These are phyloP conservation scores for Drechslerella dactyloides DNA, from an alignment of 2,329 filamentous ascomycete species.

Conservation along the genomic window DNA sequence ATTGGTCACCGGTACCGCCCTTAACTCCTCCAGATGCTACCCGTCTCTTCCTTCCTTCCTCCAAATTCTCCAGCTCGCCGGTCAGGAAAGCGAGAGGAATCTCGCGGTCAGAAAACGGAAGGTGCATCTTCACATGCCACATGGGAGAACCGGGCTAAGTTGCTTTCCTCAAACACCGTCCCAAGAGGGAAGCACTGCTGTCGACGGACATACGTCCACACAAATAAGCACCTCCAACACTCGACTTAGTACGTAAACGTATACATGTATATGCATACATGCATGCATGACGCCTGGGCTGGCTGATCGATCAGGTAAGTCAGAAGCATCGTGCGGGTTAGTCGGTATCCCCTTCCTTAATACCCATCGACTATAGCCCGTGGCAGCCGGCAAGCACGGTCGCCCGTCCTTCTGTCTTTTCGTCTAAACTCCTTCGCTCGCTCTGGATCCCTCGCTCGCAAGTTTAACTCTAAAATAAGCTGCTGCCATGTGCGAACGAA, in stretches of 20 bases:
- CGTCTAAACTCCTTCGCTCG: too few species aligned
- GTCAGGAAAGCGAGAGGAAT: slow-evolving; percentile 17
- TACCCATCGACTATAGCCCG: too few species aligned
- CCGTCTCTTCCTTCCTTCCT: background rate
- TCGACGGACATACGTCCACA: slow-evolving; percentile 5
- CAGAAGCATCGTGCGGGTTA: too few species aligned
- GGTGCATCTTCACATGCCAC: slow-evolving; percentile 45
- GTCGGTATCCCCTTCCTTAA: too few species aligned
- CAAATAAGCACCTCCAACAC: background rate
- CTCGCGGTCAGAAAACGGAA: slow-evolving; percentile 12
- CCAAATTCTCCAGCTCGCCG: background rate
- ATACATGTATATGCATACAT: too few species aligned
- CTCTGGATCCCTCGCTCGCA: too few species aligned
- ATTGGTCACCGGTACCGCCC: background rate
- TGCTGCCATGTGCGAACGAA: background rate
- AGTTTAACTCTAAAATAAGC: too few species aligned
- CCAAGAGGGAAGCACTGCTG: slow-evolving; percentile 5
- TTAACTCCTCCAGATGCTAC: background rate
- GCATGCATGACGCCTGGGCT: too few species aligned
- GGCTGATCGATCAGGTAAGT: too few species aligned
- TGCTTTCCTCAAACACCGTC: background rate
- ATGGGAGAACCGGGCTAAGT: slow-evolving; percentile 9
- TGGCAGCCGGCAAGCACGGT: too few species aligned
- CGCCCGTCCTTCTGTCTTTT: too few species aligned
- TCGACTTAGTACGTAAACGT: background rate